phyloP scores from a whole-genome alignment of 192 early-diverging fungal genomes.

The Backusella tuberculispora region DNA sequence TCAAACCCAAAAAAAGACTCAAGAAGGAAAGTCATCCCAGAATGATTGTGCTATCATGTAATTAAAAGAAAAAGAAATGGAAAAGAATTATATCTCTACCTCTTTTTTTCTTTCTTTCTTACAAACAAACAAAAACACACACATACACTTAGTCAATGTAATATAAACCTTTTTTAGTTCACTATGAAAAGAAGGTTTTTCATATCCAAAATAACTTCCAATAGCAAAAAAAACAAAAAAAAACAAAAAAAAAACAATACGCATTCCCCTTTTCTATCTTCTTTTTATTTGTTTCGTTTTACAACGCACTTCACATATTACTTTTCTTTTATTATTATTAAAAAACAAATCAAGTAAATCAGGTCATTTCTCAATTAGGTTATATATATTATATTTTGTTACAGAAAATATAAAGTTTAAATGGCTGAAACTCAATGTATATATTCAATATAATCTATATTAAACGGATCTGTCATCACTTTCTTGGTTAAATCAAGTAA shows the following conservation, averaged over 20 bases:
- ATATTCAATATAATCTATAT: no score
- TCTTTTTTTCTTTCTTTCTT: neutral
- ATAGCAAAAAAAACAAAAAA: no score
- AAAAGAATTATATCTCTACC: neutral
- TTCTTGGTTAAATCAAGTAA: no score
- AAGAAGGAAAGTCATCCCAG: neutral
- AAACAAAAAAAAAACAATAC: neutral
- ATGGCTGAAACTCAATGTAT: no score
- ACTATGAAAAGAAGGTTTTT: neutral
- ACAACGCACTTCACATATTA: neutral
- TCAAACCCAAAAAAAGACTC: constrained; percentile 30
- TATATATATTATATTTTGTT: no score
- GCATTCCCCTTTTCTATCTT: neutral
- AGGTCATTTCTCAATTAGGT: no score
- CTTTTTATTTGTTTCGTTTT: no score
- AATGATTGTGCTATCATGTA: constrained; percentile 47
- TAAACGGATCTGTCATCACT: no score
- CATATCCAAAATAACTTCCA: neutral
- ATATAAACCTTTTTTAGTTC: neutral
- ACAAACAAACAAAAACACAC: neutral
- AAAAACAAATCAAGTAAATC: neutral
- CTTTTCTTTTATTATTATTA: neutral
- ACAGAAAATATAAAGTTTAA: no score
- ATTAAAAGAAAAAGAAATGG: neutral
- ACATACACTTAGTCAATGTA: neutral